phyloP scores from a whole-genome alignment of 768 basidiomycete species.

The Steccherinum ochraceum region DNA sequence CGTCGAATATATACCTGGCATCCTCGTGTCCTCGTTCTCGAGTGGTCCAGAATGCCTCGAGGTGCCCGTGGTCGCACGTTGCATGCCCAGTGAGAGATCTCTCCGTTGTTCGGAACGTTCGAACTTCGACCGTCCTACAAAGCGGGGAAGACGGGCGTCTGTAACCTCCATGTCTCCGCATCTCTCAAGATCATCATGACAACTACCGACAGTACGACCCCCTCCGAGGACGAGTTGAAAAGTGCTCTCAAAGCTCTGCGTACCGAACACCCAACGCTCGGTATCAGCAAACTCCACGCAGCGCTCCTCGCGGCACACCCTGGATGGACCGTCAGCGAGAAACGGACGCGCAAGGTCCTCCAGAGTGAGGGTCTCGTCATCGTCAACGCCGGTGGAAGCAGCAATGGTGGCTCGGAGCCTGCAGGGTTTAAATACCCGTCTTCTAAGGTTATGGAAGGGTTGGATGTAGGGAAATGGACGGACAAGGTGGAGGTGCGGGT shows the following conservation, averaged over 20 bases:
- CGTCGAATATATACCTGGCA: not conserved
- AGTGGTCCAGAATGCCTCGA: too few species aligned
- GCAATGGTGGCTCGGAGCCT: constrained; percentile 9
- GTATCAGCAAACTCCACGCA: constrained; percentile 65
- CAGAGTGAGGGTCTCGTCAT: constrained; percentile 52
- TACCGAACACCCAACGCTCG: constrained; percentile 50
- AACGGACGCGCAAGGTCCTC: constrained; percentile 67
- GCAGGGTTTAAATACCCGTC: constrained; percentile 38
- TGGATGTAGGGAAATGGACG: constrained; percentile 61
- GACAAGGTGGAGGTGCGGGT: constrained; percentile 57
- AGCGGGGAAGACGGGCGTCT: too few species aligned
- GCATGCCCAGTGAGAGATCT: too few species aligned
- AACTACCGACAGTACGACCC: not conserved
- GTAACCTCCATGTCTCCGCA: too few species aligned
- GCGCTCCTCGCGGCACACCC: constrained; percentile 53
- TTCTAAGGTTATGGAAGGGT: constrained; percentile 56
- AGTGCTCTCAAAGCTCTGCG: not conserved
- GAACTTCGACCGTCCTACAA: too few species aligned
- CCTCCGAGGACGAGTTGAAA: not conserved
- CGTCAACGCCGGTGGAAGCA: constrained; percentile 22
- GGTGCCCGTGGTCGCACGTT: too few species aligned
- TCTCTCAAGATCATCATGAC: not conserved
- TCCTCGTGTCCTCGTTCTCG: too few species aligned
- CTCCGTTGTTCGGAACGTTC: too few species aligned
- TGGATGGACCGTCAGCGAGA: constrained; percentile 79